Evolutionary conservation across 768 basidiomycete species (phyloP).

Genomic region (Leccinum arenicola): DNA sequence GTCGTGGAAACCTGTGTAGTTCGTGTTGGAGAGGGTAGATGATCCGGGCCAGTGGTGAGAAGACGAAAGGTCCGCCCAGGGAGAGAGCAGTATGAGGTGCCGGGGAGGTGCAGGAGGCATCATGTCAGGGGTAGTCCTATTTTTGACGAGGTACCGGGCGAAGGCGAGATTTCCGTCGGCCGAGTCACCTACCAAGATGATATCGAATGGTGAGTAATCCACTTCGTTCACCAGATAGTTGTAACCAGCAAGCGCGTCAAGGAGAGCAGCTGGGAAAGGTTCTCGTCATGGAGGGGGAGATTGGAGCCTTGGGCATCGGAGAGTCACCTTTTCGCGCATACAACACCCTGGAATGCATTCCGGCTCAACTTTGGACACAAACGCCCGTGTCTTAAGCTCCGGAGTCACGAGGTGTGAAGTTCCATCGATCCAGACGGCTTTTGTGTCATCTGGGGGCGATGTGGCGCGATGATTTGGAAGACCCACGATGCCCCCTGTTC

Average conservation of each 20-base stretch:
- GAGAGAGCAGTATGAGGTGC: slow-evolving; percentile 51
- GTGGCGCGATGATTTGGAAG: slow-evolving; percentile 13
- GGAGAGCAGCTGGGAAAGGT: too few species aligned
- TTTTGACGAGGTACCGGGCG: slow-evolving; percentile 58
- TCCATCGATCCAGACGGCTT: slow-evolving; percentile 34
- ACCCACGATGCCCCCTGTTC: slow-evolving; percentile 5
- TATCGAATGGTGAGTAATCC: too few species aligned
- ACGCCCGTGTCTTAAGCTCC: slow-evolving; percentile 26
- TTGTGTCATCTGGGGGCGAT: slow-evolving; percentile 6
- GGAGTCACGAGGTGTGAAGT: slow-evolving; percentile 30
- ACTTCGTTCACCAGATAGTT: too few species aligned
- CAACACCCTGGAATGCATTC: slow-evolving; percentile 56
- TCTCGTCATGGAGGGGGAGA: slow-evolving; percentile 15
- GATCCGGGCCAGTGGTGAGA: slow-evolving; percentile 39
- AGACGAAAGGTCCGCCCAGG: slow-evolving; percentile 48
- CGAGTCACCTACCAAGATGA: too few species aligned
- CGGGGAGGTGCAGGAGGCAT: slow-evolving; percentile 45
- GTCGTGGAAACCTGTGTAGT: slow-evolving; percentile 15
- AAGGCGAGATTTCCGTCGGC: slow-evolving; percentile 52
- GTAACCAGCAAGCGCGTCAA: too few species aligned
- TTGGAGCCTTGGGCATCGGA: slow-evolving; percentile 33
- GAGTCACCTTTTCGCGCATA: slow-evolving; percentile 40
- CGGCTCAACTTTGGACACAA: slow-evolving; percentile 37
- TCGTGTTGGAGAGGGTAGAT: slow-evolving; percentile 36
- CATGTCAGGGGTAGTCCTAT: slow-evolving; percentile 29